Evolutionary conservation across 2,329 filamentous ascomycete species (phyloP).

Genomic region (Fusarium temperatum): DNA sequence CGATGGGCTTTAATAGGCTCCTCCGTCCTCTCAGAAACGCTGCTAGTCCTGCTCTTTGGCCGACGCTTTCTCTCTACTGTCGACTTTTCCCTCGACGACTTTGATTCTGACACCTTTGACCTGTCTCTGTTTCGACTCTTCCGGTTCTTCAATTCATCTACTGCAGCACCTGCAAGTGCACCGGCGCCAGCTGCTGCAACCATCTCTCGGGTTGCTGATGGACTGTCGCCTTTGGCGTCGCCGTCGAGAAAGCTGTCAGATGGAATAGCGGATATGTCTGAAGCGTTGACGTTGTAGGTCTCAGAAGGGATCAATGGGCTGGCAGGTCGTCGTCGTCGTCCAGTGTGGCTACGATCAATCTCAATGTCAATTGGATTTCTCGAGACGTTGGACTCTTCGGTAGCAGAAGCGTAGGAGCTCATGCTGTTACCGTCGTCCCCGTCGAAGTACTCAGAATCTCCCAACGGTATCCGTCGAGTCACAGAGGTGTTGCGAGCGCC

Average conservation of each 20-base stretch:
- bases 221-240: slow-evolving; percentile 54
- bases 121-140: slow-evolving; percentile 58
- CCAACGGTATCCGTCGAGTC: slow-evolving; percentile 63
- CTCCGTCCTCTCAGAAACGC: slow-evolving; percentile 56
- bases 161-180: slow-evolving; percentile 50
- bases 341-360: slow-evolving; percentile 69
- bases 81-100: slow-evolving; percentile 57
- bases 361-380: slow-evolving; percentile 88
- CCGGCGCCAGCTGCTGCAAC: slow-evolving; percentile 48
- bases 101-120: slow-evolving; percentile 49
- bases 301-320: slow-evolving; percentile 73
- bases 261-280: slow-evolving; percentile 84
- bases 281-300: slow-evolving; percentile 73
- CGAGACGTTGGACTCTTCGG: slow-evolving; percentile 80
- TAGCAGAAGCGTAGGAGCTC: slow-evolving; percentile 79
- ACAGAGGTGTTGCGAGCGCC: slow-evolving; percentile 73
- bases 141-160: slow-evolving; percentile 54
- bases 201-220: slow-evolving; percentile 49
- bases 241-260: slow-evolving; percentile 70
- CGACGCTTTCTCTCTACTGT: slow-evolving; percentile 55
- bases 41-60: slow-evolving; percentile 61
- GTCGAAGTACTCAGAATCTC: slow-evolving; percentile 54
- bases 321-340: slow-evolving; percentile 66
- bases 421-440: slow-evolving; percentile 72
- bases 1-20: slow-evolving; percentile 59